phyloP scores from a whole-genome alignment of 225 moss, liverwort and hornwort species.

The Pseudoscleropodium purum region DNA sequence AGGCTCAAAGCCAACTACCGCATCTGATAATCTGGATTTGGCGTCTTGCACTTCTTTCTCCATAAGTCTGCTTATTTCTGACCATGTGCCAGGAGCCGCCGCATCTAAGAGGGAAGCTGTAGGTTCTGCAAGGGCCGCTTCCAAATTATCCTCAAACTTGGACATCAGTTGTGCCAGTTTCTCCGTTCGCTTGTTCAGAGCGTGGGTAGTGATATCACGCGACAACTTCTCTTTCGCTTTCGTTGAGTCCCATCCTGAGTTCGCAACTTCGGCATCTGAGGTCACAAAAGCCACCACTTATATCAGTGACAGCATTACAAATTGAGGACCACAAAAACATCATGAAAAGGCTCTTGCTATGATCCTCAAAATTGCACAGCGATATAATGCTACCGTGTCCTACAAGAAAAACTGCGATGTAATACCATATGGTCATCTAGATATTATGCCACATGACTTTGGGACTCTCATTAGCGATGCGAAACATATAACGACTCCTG shows the following conservation, averaged over 20 bases:
- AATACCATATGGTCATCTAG: background rate
- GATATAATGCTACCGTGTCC: background rate
- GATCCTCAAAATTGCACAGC: background rate
- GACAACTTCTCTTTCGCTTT: slow-evolving; percentile 75
- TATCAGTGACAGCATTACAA: background rate
- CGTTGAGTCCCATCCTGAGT: slow-evolving; percentile 70
- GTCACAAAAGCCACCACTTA: background rate
- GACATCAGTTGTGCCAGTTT: slow-evolving; percentile 45
- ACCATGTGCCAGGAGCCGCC: slow-evolving; percentile 79
- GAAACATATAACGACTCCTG: background rate
- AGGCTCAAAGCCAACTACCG: slow-evolving; percentile 63
- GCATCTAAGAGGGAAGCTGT: slow-evolving; percentile 67
- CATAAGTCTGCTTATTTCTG: slow-evolving; percentile 50
- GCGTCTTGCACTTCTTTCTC: slow-evolving; percentile 42
- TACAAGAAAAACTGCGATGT: background rate
- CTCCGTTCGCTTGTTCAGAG: slow-evolving; percentile 42
- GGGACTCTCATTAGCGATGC: background rate
- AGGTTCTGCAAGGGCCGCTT: slow-evolving; percentile 50
- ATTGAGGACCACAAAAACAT: background rate
- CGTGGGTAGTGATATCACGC: slow-evolving; percentile 64
- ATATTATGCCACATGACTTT: background rate
- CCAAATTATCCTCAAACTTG: slow-evolving; percentile 38
- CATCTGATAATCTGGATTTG: slow-evolving; percentile 29
- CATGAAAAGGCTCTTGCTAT: background rate
- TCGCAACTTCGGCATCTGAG: slow-evolving; percentile 62